These are phyloP conservation scores for Circinella minor DNA, from an alignment of 371 early-diverging fungal genomes.

Conservation along the genomic window DNA sequence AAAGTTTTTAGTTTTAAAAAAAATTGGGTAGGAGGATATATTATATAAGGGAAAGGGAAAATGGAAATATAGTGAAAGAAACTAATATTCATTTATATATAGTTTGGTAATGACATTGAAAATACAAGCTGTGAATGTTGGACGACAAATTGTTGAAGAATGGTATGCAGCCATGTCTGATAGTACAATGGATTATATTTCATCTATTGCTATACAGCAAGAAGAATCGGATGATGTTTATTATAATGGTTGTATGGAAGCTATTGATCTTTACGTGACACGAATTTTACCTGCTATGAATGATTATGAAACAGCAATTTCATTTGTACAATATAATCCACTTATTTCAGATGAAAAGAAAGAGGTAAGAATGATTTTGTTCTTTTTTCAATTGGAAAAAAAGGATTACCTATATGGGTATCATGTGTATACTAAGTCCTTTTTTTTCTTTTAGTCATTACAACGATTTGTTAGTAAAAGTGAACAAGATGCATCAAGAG, in stretches of 20 bases:
- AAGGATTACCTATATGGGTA: background rate
- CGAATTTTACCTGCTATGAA: slow-evolving; percentile 33
- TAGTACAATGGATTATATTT: slow-evolving; percentile 24
- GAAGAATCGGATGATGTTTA: slow-evolving; percentile 22
- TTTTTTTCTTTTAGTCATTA: background rate
- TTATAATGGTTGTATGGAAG: slow-evolving; percentile 26
- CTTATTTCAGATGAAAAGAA: slow-evolving; percentile 34
- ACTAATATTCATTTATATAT: background rate
- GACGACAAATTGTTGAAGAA: slow-evolving; percentile 36
- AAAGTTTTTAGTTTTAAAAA: background rate
- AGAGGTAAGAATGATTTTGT: slow-evolving; percentile 28
- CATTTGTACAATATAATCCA: slow-evolving; percentile 46
- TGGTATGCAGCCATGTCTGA: slow-evolving; percentile 45
- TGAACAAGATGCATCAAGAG: slow-evolving; percentile 8
- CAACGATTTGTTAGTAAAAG: background rate
- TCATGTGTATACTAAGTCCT: background rate
- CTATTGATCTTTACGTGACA: slow-evolving; percentile 35
- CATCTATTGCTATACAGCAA: slow-evolving; percentile 6
- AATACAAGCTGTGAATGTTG: slow-evolving; percentile 29
- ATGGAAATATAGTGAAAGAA: background rate
- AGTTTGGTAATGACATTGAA: slow-evolving; percentile 39
- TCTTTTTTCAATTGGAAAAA: background rate
- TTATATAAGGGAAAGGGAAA: background rate
- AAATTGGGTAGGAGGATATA: background rate
- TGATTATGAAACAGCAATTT: slow-evolving; percentile 44